Base-by-base conservation (phyloP, 352 stramenopile genomes). In the Phytopythium mirpurense region DNA sequence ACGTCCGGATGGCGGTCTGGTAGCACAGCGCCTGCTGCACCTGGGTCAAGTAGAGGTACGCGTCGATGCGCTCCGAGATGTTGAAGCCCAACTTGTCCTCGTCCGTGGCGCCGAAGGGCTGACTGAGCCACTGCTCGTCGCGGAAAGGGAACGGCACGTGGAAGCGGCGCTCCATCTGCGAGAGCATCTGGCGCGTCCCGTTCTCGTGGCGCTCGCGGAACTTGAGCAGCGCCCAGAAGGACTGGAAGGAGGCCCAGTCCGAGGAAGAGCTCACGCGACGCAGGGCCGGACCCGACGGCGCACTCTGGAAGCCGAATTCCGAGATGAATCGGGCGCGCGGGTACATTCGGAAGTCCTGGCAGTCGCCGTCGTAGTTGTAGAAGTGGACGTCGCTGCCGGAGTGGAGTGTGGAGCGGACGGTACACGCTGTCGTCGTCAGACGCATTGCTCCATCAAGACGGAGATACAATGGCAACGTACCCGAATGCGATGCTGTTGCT, bases 291-390 rank as follows among this genome's bases (percentile, higher is more conserved):
- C 68, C 48, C 26, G 83, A 93, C 36, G 85, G 78, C 24, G 78
- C 69, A 49, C 80, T 90, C 57, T 95, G 85, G 60, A 91, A 95
- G 2, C 85, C 85, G 67, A 93, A 95, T 54, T 95, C 85, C 5
- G 85, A 95, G 47, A 93, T 74, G 57, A 95, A 93, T 26, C 83
- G 72, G 34, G 79, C 78, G 15, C 55, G 64, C 0, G 85, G 85
- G 32, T 90, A 93, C 44, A 86, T 88, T 18, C 54, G 56, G 27
- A 73, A 70, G 50, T 91, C 72, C 52, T 87, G 86, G 60, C 85
- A 95, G 49, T 93, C 83, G 29, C 63, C 74, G 9, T 70, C 64
- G 53, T 93, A 92, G 67, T 95, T 73, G 58, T 93, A 95, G 59
- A 86, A 92, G 53, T 95, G 85, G 41, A 95, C 78, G 55, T 95